Percentiles rank a stretch among this genome's conserved stretches.
Evolutionary conservation across 768 basidiomycete species (phyloP).

Genomic region (Rhizopogon sp.): DNA sequence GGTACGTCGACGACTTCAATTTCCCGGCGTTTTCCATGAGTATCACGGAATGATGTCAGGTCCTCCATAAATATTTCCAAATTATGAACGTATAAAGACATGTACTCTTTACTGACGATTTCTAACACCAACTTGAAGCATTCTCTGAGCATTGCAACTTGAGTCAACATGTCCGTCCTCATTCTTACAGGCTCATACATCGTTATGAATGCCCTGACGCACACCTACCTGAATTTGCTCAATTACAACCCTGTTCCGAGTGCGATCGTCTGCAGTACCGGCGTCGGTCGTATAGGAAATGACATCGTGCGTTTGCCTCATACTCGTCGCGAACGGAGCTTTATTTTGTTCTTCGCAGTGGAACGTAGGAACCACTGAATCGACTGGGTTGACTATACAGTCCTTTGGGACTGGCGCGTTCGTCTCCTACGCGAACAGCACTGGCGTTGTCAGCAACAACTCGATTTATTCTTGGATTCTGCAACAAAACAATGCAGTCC

Average conservation of each 20-base stretch:
- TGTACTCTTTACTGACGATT: too few relatives aligned
- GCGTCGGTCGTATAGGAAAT: conserved; percentile 6
- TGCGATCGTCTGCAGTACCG: conserved; percentile 5
- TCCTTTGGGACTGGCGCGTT: conserved; percentile 5
- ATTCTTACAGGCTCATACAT: conserved; percentile 7
- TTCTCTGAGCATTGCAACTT: not conserved
- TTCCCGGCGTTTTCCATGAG: not conserved
- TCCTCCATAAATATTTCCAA: too few relatives aligned
- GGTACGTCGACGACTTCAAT: conserved; percentile 35
- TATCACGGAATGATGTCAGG: too few relatives aligned
- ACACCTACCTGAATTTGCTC: conserved; percentile 8
- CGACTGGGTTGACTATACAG: conserved; percentile 1
- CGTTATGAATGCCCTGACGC: conserved; percentile 6
- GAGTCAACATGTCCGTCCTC: not conserved
- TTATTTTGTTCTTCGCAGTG: not conserved
- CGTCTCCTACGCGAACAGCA: too few relatives aligned
- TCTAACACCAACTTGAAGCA: too few relatives aligned
- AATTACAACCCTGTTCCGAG: not conserved
- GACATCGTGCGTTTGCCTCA: conserved; percentile 3
- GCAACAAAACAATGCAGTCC: not conserved
- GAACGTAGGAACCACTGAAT: conserved; percentile 4
- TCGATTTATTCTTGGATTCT: conserved; percentile 3
- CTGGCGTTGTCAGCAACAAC: not conserved
- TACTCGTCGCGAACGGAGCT: not conserved
- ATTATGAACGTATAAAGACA: too few relatives aligned